Conservation (phyloP, 202 grass and related monocot genomes). For the Saccharum hybrid region DNA sequence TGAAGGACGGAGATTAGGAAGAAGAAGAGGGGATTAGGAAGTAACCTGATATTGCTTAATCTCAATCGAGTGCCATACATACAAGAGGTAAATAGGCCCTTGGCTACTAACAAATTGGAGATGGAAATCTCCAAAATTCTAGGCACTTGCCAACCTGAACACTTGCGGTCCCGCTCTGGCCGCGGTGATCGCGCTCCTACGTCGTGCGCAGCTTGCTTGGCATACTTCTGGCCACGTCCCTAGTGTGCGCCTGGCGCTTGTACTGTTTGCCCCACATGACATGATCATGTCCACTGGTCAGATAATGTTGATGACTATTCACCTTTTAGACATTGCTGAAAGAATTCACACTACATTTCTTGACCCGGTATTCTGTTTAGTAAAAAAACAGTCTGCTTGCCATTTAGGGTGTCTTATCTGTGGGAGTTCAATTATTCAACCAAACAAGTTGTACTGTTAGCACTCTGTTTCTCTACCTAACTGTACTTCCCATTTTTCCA, state of each 20-base stretch:
- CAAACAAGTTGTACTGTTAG: slow-evolving; percentile 19
- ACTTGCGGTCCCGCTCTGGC: background rate
- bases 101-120: background rate
- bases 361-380: background rate
- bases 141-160: background rate
- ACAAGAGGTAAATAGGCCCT: slow-evolving; percentile 8
- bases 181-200: background rate
- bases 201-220: background rate
- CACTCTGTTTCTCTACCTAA: slow-evolving; percentile 27
- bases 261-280: background rate
- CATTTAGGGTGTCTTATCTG: slow-evolving; percentile 9
- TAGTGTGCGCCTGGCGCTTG: background rate
- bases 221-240: background rate
- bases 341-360: background rate
- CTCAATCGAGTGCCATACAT: background rate
- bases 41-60: background rate
- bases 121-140: background rate
- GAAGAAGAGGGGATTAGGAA: background rate
- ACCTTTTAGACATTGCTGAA: slow-evolving; percentile 21
- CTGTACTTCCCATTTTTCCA: slow-evolving; percentile 18
- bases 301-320: slow-evolving; percentile 18
- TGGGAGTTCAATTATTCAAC: background rate
- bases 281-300: slow-evolving; percentile 35
- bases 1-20: background rate
- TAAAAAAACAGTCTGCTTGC: background rate